phyloP scores from a whole-genome alignment of 1,284 basidiomycete species.

The Marasmius fiardii region DNA sequence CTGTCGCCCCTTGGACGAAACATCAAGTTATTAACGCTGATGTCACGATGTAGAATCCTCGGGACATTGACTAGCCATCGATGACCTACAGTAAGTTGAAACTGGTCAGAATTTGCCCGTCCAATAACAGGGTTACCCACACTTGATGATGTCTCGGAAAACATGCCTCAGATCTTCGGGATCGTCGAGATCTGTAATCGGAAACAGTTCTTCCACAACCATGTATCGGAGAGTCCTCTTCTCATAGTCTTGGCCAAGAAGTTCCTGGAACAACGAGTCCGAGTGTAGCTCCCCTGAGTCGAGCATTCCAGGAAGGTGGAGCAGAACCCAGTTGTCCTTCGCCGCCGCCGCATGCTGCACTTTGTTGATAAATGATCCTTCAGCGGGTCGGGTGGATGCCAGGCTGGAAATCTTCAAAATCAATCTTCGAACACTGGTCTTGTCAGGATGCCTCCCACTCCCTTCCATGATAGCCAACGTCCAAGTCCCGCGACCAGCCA shows the following conservation, averaged over 20 bases:
- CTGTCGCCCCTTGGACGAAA: constrained; percentile 7
- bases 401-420: no score
- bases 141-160: neutral
- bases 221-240: neutral
- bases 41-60: constrained; percentile 25
- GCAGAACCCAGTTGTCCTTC: no score
- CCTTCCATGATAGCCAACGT: neutral
- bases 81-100: neutral
- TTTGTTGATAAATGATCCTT: no score
- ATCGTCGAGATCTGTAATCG: neutral
- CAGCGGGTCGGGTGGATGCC: no score
- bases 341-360: no score
- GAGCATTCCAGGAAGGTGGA: no score
- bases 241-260: no score
- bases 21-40: constrained; percentile 30
- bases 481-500: neutral
- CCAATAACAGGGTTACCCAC: neutral
- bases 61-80: neutral
- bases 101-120: neutral
- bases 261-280: no score
- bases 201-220: neutral
- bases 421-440: no score
- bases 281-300: no score
- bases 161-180: neutral
- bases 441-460: no score